Conservation (phyloP, 441 rosid species). For the Omphalea diandra region DNA sequence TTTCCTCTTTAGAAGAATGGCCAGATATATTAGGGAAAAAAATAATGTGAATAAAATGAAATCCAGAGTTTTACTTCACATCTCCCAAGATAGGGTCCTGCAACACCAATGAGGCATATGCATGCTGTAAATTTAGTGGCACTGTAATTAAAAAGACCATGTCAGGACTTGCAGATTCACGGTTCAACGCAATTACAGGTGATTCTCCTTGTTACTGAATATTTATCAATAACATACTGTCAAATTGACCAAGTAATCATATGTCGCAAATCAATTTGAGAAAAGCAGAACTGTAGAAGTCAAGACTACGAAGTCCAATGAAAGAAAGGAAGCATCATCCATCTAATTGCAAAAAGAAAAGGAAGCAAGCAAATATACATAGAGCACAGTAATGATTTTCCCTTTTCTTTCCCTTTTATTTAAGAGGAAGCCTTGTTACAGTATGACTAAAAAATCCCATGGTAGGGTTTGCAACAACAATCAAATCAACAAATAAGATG, state of each 20-base stretch:
- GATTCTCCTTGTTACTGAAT: conserved; percentile 1
- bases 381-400: no score
- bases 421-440: not conserved
- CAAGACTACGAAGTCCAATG: not conserved
- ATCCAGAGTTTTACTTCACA: not conserved
- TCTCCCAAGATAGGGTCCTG: not conserved
- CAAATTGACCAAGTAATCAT: conserved; percentile 7
- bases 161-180: not conserved
- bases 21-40: not conserved
- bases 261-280: not conserved
- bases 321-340: not conserved
- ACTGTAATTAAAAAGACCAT: not conserved
- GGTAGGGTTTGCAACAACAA: conserved; percentile 14
- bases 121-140: not conserved
- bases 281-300: not conserved
- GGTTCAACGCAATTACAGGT: not conserved
- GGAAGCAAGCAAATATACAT: not conserved
- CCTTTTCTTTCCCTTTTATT: conserved; percentile 9
- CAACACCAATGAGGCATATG: not conserved
- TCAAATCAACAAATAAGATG: conserved; percentile 2
- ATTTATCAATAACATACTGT: not conserved
- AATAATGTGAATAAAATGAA: not conserved
- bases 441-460: conserved; percentile 7
- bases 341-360: not conserved
- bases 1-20: not conserved